Conservation (phyloP, 2,329 filamentous ascomycete species). For the Dichotomopilus funicola region DNA sequence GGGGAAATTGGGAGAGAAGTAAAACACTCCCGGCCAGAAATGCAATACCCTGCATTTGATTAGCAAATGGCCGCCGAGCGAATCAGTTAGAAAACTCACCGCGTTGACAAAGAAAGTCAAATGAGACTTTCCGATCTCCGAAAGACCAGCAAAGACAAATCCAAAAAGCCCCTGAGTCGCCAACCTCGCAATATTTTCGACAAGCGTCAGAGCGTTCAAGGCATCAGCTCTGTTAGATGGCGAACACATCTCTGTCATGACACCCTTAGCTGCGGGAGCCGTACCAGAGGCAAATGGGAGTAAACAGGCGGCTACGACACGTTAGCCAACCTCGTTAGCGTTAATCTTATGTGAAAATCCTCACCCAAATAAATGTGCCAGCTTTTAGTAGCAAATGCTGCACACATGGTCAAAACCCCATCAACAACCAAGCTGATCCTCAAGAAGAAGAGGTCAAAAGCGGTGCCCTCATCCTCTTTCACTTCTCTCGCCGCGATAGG, state of each 20-base stretch:
- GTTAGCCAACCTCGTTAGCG: neutral
- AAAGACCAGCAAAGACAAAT: constrained; percentile 57
- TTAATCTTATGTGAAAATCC: constrained; percentile 6
- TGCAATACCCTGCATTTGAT: constrained; percentile 41
- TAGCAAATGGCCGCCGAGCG: too few species aligned
- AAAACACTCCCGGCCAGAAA: constrained; percentile 39
- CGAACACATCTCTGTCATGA: constrained; percentile 65
- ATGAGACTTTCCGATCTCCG: constrained; percentile 51
- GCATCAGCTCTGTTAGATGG: constrained; percentile 57
- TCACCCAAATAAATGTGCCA: constrained; percentile 63
- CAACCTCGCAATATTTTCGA: constrained; percentile 62
- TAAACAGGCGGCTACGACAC: constrained; percentile 46
- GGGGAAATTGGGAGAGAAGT: constrained; percentile 38
- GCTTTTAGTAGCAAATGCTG: constrained; percentile 53
- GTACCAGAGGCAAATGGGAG: constrained; percentile 64
- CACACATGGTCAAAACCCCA: constrained; percentile 55
- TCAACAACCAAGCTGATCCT: constrained; percentile 60
- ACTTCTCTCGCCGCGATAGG: constrained; percentile 31
- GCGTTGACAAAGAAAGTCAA: constrained; percentile 64
- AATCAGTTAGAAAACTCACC: constrained; percentile 33
- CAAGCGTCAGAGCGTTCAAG: constrained; percentile 60
- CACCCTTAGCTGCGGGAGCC: constrained; percentile 62
- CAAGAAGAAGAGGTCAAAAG: constrained; percentile 62
- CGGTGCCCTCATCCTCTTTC: constrained; percentile 42
- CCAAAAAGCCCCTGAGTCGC: constrained; percentile 61